Percentiles rank a stretch among this genome's conserved stretches.
Evolutionary conservation across 2,329 filamentous ascomycete genomes (phyloP).

Genomic region (Amauroascus niger): DNA sequence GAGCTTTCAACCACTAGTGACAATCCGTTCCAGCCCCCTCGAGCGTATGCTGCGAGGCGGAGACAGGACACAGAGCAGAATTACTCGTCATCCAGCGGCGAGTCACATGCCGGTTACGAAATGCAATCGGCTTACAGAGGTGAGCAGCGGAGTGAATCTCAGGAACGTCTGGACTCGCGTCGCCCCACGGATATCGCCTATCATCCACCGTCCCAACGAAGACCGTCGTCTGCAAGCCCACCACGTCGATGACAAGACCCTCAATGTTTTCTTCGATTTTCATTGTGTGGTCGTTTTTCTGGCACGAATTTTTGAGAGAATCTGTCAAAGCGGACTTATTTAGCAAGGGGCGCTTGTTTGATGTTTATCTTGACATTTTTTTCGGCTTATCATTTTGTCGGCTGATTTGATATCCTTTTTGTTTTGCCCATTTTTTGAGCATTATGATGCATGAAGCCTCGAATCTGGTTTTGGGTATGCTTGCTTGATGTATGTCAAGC

Average conservation of each 20-base stretch:
- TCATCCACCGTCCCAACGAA: not conserved
- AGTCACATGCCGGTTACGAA: conserved; percentile 11
- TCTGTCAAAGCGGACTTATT: not conserved
- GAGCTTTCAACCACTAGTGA: not conserved
- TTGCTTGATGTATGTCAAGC: not conserved
- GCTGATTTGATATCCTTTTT: not conserved
- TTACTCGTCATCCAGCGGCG: conserved; percentile 14
- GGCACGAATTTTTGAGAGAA: not conserved
- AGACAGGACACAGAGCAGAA: not conserved
- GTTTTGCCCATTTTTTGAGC: not conserved
- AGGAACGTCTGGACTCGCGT: conserved; percentile 4
- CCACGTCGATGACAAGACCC: not conserved
- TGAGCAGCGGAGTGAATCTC: conserved; percentile 2
- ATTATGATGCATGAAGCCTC: conserved; percentile 5
- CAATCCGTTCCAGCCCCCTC: conserved; percentile 13
- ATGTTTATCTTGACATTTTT: not conserved
- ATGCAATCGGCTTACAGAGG: conserved; percentile 14
- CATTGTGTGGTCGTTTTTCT: not conserved
- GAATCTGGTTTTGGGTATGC: not conserved
- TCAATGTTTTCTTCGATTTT: not conserved
- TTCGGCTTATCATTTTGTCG: not conserved
- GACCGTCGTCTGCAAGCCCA: conserved; percentile 5
- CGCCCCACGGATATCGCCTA: conserved; percentile 8
- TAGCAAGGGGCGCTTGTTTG: not conserved
- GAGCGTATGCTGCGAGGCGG: conserved; percentile 1